Percentiles rank a stretch among this genome's conserved stretches.
phyloP scores from a whole-genome alignment of 148 eudicot genomes.

The Amaranthus cruentus region DNA sequence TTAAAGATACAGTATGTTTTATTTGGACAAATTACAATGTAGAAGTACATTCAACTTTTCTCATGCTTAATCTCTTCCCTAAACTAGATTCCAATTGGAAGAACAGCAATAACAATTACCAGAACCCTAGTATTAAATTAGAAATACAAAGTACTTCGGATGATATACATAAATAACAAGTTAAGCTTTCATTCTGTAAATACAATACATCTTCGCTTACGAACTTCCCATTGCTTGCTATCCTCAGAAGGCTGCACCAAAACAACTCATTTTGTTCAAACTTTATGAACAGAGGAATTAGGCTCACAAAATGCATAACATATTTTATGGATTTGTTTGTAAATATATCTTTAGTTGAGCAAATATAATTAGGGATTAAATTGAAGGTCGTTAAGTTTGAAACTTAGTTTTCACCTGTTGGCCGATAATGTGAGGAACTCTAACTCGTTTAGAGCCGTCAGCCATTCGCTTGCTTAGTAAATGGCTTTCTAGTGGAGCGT shows the following conservation, averaged over 20 bases:
- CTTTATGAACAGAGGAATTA: not conserved
- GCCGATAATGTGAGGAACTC: slow-evolving; percentile 51
- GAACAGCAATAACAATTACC: slow-evolving; percentile 1
- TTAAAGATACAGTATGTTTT: slow-evolving; percentile 8
- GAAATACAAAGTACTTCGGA: slow-evolving; percentile 16
- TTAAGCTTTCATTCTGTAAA: slow-evolving; percentile 28
- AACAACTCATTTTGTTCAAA: slow-evolving; percentile 10
- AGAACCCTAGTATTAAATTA: not conserved
- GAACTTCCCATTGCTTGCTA: slow-evolving; percentile 28
- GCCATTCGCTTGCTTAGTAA: slow-evolving; percentile 57
- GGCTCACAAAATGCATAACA: too few species aligned
- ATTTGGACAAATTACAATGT: slow-evolving; percentile 1
- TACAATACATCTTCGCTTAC: slow-evolving; percentile 54
- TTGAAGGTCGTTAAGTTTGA: not conserved
- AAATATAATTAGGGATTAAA: not conserved
- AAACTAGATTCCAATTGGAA: not conserved
- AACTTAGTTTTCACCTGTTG: slow-evolving; percentile 44
- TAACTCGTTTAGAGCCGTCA: slow-evolving; percentile 85
- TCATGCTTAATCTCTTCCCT: slow-evolving; percentile 1
- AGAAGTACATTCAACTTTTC: not conserved
- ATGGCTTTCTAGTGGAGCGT: slow-evolving; percentile 36
- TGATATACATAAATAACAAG: slow-evolving; percentile 17
- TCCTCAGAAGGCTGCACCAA: slow-evolving; percentile 46
- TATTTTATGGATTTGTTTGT: too few species aligned
- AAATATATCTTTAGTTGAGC: not conserved